These are phyloP conservation scores for Opeltia flavorubescens DNA, from an alignment of 495 filamentous ascomycete genomes.

Conservation along the genomic window DNA sequence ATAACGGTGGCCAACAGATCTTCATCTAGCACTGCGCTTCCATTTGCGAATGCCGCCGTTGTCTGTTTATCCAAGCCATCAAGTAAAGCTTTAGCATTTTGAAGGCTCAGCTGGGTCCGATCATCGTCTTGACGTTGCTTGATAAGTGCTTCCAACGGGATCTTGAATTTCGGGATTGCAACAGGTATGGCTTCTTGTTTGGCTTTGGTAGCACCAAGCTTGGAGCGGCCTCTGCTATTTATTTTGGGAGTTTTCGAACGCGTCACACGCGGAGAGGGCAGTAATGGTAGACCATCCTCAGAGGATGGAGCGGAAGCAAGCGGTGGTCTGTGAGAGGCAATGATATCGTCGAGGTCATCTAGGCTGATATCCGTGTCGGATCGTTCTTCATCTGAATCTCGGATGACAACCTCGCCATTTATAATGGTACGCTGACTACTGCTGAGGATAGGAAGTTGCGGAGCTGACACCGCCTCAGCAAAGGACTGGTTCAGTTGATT, in stretches of 20 bases:
- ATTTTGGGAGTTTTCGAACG: neutral
- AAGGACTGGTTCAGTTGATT: neutral
- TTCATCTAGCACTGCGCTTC: constrained; percentile 25
- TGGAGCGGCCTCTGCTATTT: neutral
- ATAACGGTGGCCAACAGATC: constrained; percentile 28
- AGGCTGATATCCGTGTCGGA: constrained; percentile 41
- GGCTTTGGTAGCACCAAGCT: neutral
- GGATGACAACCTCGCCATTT: constrained; percentile 43
- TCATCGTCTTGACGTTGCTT: constrained; percentile 43
- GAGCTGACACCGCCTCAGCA: neutral
- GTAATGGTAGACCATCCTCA: neutral
- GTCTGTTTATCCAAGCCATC: constrained; percentile 18
- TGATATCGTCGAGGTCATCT: constrained; percentile 28
- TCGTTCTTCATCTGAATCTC: constrained; percentile 56
- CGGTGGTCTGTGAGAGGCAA: constrained; percentile 20
- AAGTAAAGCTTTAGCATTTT: constrained; percentile 33
- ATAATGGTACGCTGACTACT: constrained; percentile 30
- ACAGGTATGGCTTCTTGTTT: constrained; percentile 26
- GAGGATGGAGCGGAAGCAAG: constrained; percentile 12
- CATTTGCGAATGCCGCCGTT: constrained; percentile 12
- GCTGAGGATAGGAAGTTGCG: constrained; percentile 5
- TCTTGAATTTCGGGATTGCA: constrained; percentile 45
- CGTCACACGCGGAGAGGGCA: neutral
- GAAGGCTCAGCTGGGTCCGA: constrained; percentile 41
- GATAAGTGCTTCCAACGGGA: constrained; percentile 51